phyloP scores from a whole-genome alignment of 768 basidiomycete genomes.

The Leucogyrophana mollusca region DNA sequence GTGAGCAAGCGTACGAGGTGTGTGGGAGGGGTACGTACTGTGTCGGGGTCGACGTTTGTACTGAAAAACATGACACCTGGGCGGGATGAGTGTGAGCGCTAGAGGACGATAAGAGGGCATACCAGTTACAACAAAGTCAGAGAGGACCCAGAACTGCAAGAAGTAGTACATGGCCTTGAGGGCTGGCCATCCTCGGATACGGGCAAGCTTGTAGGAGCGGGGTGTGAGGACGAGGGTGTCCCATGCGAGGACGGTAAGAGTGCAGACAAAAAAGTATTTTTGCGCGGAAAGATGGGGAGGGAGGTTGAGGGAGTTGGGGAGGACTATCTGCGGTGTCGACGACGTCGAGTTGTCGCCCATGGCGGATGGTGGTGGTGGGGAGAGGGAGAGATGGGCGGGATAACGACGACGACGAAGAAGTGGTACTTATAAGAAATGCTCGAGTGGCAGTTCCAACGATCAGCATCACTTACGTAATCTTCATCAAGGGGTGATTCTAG shows the following conservation, averaged over 20 bases:
- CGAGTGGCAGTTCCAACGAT: constrained; percentile 21
- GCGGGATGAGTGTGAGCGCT: constrained; percentile 6
- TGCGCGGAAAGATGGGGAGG: constrained; percentile 79
- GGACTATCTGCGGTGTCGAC: neutral
- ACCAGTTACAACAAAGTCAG: constrained; percentile 79
- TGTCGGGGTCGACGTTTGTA: constrained; percentile 48
- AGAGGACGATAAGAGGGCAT: constrained; percentile 13
- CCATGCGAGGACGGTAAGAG: constrained; percentile 87
- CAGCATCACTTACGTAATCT: constrained; percentile 14
- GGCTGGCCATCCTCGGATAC: constrained; percentile 64
- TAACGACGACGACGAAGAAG: neutral
- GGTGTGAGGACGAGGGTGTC: constrained; percentile 85
- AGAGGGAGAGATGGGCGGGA: neutral
- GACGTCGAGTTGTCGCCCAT: constrained; percentile 16
- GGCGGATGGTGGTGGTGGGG: neutral
- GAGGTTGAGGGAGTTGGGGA: constrained; percentile 71
- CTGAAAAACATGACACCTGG: constrained; percentile 84
- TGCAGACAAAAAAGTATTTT: constrained; percentile 90
- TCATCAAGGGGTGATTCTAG: too few species aligned
- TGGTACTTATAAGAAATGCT: neutral
- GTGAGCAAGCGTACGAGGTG: constrained; percentile 1
- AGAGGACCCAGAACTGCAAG: constrained; percentile 72
- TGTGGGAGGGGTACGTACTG: constrained; percentile 34
- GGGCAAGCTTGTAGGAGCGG: constrained; percentile 70
- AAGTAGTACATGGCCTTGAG: constrained; percentile 79